Base-by-base conservation (phyloP, 805 yeast species). In the Pichia membranifaciens region DNA sequence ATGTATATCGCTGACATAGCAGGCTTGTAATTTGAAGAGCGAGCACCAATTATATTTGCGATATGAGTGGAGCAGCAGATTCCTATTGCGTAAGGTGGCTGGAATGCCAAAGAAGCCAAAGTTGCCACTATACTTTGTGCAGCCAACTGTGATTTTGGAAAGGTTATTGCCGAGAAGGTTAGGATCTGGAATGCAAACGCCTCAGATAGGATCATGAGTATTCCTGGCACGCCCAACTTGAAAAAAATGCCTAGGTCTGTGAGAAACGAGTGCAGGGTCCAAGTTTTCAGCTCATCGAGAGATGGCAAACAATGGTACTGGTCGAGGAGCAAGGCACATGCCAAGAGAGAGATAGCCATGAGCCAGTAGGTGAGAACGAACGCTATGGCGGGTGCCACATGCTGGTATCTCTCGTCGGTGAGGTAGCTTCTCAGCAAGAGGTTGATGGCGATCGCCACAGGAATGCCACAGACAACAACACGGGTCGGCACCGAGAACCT, bases 401-500 rank as follows among this genome's bases (percentile, higher is more conserved):
- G 3, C 3, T 10, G 13, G 4, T 16, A 16, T 16, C 10, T 13
- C 16, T 31, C 17, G 28, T 33, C 36, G 9, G 79, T 81, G 2
- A 87, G 87, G 56, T 73, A 66, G 80, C 85, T 78, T 3, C 81
- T 82, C 34, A 84, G 64, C 8, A 74, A 46, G 53, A 76, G 77
- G 61, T 83, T 84, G 58, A 82, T 64, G 33, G 75, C 51, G 0
- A 82, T 78, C 52, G 83, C 80, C 50, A 83, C 59, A 4, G 90
- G 89, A 3, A 87, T 84, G 53, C 86, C 81, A 22, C 82, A 55
- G n/a, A 76, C 58, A 23, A 82, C 69, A 20, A 82, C 81, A 53
- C 80, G 76, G 0, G 90, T 84, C 6, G 87, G 82, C 1, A 88
- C 87, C 57, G 81, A 84, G 64, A 84, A 84, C 25, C 82, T 76